Conservation (phyloP, 2,329 filamentous ascomycete species). For the Colletotrichum chrysophilum region DNA sequence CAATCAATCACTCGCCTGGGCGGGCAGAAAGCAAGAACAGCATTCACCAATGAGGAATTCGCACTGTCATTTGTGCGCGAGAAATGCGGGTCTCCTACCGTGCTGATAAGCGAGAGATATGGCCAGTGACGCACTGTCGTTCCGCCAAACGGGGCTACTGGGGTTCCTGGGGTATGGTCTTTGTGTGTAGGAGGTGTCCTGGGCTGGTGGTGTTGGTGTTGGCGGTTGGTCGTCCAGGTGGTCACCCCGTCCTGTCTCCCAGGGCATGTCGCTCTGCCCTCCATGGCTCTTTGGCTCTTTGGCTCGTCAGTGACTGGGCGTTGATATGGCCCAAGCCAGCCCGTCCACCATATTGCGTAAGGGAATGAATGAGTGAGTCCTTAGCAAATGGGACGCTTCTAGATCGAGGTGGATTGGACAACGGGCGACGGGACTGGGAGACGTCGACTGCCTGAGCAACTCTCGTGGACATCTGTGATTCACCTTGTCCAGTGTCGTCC, state of each 20-base stretch:
- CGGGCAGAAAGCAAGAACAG: not conserved
- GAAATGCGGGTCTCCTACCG: conserved; percentile 5
- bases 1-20: not conserved
- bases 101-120: conserved; percentile 13
- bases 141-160: not conserved
- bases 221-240: not conserved
- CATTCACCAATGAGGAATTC: not conserved
- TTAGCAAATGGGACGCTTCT: not conserved
- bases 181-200: not conserved
- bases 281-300: not conserved
- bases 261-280: not conserved
- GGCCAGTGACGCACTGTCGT: not conserved
- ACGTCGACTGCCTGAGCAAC: not conserved
- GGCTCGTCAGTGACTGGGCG: not conserved
- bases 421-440: not conserved
- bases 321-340: not conserved
- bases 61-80: conserved; percentile 16
- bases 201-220: not conserved
- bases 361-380: not conserved
- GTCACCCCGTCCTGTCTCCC: not conserved
- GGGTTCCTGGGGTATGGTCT: not conserved
- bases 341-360: not conserved
- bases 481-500: not conserved
- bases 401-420: not conserved
- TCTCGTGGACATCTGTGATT: not conserved